Conservation (phyloP, 306 rosid genomes). For the Malus sylvestris region DNA sequence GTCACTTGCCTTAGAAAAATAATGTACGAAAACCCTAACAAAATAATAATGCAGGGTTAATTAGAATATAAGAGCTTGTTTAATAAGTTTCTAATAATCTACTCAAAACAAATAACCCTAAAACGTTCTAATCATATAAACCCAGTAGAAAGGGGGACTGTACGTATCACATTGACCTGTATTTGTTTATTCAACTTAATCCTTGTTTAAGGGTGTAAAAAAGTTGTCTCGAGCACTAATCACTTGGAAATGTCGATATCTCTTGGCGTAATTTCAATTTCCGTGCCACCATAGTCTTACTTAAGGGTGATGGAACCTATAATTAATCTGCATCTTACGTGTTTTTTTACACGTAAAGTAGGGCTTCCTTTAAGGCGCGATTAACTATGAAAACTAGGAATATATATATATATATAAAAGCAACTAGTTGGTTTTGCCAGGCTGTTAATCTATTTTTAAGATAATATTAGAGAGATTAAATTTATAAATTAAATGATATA, state of each 20-base stretch:
- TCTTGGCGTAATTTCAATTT: background rate
- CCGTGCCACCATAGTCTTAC: background rate
- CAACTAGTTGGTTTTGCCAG: background rate
- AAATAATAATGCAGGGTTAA: background rate
- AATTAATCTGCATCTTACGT: too few relatives aligned
- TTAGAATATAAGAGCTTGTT: background rate
- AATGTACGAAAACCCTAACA: background rate
- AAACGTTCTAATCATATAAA: background rate
- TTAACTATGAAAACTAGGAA: background rate
- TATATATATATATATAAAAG: too few relatives aligned
- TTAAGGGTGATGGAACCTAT: background rate
- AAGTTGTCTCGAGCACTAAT: slow-evolving; percentile 9
- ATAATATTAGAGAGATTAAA: too few relatives aligned
- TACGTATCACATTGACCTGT: slow-evolving; percentile 11
- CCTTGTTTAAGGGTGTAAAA: slow-evolving; percentile 23
- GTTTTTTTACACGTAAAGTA: background rate
- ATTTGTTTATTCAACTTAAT: background rate
- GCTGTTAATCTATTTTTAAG: background rate
- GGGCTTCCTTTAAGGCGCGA: background rate
- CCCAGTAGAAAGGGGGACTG: slow-evolving; percentile 1
- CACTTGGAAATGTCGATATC: background rate
- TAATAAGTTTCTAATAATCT: background rate
- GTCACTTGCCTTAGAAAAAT: background rate
- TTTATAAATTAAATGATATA: too few relatives aligned
- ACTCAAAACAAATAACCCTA: background rate